Conservation (phyloP, 768 basidiomycete species). For the Trametes cubensis region DNA sequence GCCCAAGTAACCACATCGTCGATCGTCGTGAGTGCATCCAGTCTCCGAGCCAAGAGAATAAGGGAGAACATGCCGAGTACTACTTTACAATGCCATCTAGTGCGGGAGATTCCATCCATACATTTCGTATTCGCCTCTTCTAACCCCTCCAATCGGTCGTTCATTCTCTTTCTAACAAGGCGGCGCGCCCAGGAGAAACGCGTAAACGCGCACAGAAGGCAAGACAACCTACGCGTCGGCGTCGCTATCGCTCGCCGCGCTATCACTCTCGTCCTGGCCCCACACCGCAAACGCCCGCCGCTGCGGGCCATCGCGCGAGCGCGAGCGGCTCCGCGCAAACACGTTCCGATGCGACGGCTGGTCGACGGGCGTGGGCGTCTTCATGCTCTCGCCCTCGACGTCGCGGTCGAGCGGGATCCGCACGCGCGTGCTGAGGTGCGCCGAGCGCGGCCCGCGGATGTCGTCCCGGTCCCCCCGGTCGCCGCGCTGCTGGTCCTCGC, state of each 20-base stretch:
- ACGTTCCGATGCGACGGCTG: conserved; percentile 29
- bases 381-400: conserved; percentile 52
- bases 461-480: conserved; percentile 58
- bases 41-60: neutral
- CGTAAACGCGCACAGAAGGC: neutral
- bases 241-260: conserved; percentile 77
- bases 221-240: conserved; percentile 22
- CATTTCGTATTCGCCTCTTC: neutral
- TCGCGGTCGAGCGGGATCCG: conserved; percentile 66
- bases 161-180: neutral
- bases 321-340: conserved; percentile 30
- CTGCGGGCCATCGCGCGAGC: conserved; percentile 26
- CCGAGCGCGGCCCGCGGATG: conserved; percentile 42
- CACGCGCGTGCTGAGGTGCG: conserved; percentile 37
- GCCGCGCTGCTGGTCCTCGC: conserved; percentile 37
- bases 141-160: neutral
- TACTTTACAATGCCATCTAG: conserved; percentile 19
- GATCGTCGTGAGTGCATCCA: neutral
- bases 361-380: conserved; percentile 59
- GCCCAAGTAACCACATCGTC: too few species aligned
- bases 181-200: neutral
- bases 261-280: conserved; percentile 89
- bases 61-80: conserved; percentile 10
- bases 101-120: conserved; percentile 1
- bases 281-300: conserved; percentile 68